phyloP scores from a whole-genome alignment of 805 yeast species.

The Wickerhamomyces chambardii region DNA sequence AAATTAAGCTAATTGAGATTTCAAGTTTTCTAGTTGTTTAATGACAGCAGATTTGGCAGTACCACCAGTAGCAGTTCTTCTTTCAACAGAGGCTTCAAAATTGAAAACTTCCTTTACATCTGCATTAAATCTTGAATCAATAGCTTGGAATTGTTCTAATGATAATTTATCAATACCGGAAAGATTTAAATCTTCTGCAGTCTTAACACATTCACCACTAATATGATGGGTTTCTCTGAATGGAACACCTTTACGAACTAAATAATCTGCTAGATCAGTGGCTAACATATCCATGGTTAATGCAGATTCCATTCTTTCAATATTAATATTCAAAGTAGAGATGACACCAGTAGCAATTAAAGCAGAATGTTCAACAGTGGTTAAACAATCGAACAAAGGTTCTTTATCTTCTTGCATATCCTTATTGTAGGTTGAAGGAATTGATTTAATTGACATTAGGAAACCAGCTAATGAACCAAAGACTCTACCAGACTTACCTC shows the following conservation, averaged over 20 bases:
- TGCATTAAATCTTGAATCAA: slow-evolving; percentile 70
- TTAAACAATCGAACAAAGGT: slow-evolving; percentile 87
- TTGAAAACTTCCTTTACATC: slow-evolving; percentile 85
- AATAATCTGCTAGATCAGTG: slow-evolving; percentile 95
- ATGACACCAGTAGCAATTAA: slow-evolving; percentile 94
- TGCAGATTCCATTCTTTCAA: slow-evolving; percentile 74
- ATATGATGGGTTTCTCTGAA: slow-evolving; percentile 99
- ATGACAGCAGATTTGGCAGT: slow-evolving; percentile 89
- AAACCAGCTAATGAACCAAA: slow-evolving; percentile 94
- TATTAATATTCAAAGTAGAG: slow-evolving; percentile 71
- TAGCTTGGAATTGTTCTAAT: slow-evolving; percentile 66
- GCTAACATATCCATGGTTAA: slow-evolving; percentile 99
- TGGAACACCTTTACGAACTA: slow-evolving; percentile 97
- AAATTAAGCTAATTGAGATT: slow-evolving; percentile 15
- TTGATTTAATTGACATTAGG: slow-evolving; percentile 93
- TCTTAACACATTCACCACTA: slow-evolving; percentile 93
- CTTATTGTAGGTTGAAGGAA: slow-evolving; percentile 96
- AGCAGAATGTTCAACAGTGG: slow-evolving; percentile 89
- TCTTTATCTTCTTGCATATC: slow-evolving; percentile 99
- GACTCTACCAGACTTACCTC: slow-evolving; percentile 97
- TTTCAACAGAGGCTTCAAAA: slow-evolving; percentile 91
- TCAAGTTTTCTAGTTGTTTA: slow-evolving; percentile 46
- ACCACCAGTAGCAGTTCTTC: slow-evolving; percentile 96
- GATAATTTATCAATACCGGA: slow-evolving; percentile 83
- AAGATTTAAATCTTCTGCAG: slow-evolving; percentile 70